These are phyloP conservation scores for Lepidium aucheri DNA, from an alignment of 345 rosid genomes.

Conservation along the genomic window DNA sequence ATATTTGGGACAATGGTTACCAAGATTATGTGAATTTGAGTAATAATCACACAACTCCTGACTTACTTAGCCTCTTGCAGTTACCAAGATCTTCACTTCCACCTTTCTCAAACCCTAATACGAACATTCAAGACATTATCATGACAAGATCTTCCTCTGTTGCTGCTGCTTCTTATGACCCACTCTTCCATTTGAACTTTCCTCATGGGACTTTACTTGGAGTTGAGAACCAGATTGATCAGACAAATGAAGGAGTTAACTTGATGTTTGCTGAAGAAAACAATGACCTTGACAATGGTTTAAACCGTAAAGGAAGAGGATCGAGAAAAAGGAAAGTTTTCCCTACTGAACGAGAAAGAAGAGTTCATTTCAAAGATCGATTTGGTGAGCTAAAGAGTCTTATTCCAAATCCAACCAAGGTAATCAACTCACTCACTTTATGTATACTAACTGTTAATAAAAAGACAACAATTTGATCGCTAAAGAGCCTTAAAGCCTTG, in stretches of 20 bases:
- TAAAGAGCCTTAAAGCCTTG: no score
- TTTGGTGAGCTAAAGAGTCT: conserved; percentile 38
- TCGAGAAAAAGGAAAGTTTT: conserved; percentile 46
- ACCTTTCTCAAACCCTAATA: conserved; percentile 22
- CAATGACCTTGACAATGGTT: conserved; percentile 28
- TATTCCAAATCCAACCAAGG: conserved; percentile 69
- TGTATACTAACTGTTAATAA: no score
- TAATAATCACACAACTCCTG: conserved; percentile 36
- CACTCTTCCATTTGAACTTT: conserved; percentile 45
- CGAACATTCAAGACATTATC: conserved; percentile 21
- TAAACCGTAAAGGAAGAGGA: conserved; percentile 35
- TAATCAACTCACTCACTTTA: conserved; percentile 1
- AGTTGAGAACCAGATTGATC: conserved; percentile 15
- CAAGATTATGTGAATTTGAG: conserved; percentile 19
- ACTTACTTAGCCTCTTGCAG: conserved; percentile 58
- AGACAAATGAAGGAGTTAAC: conserved; percentile 14
- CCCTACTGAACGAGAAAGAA: conserved; percentile 55
- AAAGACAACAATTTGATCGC: no score
- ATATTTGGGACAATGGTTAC: conserved; percentile 31
- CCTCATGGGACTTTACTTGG: conserved; percentile 35
- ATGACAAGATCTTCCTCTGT: conserved; percentile 29
- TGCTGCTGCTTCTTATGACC: conserved; percentile 40
- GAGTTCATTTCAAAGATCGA: conserved; percentile 52
- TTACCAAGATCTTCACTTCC: conserved; percentile 41
- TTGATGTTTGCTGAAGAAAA: conserved; percentile 27